Base-by-base conservation (phyloP, 1,139 yeast genomes). In the Scheffersomyces titani region DNA sequence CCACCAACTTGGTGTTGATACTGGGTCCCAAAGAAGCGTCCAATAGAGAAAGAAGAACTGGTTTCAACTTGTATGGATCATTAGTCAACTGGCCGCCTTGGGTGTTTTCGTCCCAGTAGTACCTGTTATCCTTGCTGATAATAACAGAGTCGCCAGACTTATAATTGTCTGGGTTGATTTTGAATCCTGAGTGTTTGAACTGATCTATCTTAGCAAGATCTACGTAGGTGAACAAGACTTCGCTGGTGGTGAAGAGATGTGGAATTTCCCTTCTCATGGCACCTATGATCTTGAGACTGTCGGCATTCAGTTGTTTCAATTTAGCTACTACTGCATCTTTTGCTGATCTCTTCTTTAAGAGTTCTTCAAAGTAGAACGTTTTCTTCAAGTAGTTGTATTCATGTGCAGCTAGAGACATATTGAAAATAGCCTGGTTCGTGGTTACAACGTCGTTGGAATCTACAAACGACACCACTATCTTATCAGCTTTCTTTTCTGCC, bases 401-500 rank as follows among this genome's bases (percentile, higher is more conserved):
- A 64, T 86, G 89, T 5, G 83, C 85, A 11, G 81, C 78, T 55
- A 79, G 69, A 2, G 85, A 77, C 53, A 85, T 71, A 55, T 77
- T 74, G 60, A 77, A 78, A 18, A 84, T 71, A 40, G 72, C 72
- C 52, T 74, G 61, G 63, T 77, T 75, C 51, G 82, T 68, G 16
- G 59, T 66, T 47, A 64, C 65, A 44, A 78, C 76, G 59, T 81
- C 71, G 18, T 70, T 69, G 16, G 83, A 72, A 65, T 87, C 84
- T 30, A 86, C 69, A 51, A 87, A 74, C 2, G 85, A 75, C 21
- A 88, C 73, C n/a, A 85, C 82, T 5, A 88, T 78, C 61, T 81
- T 83, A 55, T 82, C 83, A 6, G 55, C 50, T 24, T 54, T 56
- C 54, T 57, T 61, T 6, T 59, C 57, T 5, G 63, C 62, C 20